Evolutionary conservation across 352 stramenopile genomes (phyloP), one percentile per base, ranked within the genome.

Genomic region (Phytopythium ostracodes): DNA sequence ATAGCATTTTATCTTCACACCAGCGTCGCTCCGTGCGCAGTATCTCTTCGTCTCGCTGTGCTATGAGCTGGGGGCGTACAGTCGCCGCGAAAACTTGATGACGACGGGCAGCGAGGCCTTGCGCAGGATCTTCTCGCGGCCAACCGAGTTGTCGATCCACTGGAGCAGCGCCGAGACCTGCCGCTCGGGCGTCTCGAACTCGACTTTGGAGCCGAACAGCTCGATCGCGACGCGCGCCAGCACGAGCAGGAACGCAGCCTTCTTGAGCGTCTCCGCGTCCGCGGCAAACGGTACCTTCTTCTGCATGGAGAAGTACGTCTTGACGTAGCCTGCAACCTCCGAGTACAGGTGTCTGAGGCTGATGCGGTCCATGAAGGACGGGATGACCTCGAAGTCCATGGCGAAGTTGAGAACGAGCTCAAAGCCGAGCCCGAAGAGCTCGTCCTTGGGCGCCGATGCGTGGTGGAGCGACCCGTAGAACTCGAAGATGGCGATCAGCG

Each of bases 331-430:
- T 14, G 76, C 61, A 2, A 91, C 68, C 57, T 92, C 82, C 0
- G 75, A 77, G 64, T 89, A 79, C 27, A 93, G 63, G 44, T 84
- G 77, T 38, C 86, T 91, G n/a, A 92, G 68, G 44, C 77, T 90
- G 11, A 90, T 60, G 0, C 84, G 82, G 53, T 93, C 84, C 73
- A 93, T 89, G 51, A 93, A 91, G 17, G 82, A 81, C 24, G 82
- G 80, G 33, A 92, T 84, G 57, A 93, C 75, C 50, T 92, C 84
- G 55, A 93, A 93, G 36, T 93, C 84, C 59, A 92, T 78, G 25
- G 84, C 79, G 52, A 93, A 92, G 57, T 74, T 76, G 14, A 93
- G 72, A 31, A 92, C 33, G 1, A 88, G 56, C 31, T 89, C 77
- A 29, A 86, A 89, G 38, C 68, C 82, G n/a, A 91, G 66, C 10